Evolutionary conservation across 1,284 basidiomycete species (phyloP).

Genomic region (Ceratobasidium sp.): DNA sequence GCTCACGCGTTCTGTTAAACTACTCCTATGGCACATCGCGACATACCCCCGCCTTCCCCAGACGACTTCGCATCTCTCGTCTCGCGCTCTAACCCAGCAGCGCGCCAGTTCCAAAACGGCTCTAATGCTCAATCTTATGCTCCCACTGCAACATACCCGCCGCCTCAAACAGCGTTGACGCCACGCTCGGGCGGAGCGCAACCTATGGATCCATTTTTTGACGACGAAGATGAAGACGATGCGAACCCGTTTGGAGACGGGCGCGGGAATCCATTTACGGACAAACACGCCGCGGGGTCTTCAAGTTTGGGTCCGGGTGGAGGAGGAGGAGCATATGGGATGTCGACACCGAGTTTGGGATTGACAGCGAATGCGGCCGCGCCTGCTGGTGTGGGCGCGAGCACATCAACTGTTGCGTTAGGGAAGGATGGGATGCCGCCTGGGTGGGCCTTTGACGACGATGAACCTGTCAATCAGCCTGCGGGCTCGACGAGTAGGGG

Average conservation of each 20-base stretch:
- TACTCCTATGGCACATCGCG: conserved; percentile 24
- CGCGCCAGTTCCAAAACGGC: conserved; percentile 30
- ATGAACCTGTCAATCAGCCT: conserved; percentile 43
- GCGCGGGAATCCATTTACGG: conserved; percentile 35
- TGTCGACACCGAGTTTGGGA: conserved; percentile 44
- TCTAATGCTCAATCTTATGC: conserved; percentile 21
- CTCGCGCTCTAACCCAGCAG: conserved; percentile 46
- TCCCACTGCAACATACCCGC: conserved; percentile 32
- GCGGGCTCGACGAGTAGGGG: conserved; percentile 7
- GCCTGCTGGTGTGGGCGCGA: conserved; percentile 43
- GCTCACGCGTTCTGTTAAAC: neutral
- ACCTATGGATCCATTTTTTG: conserved; percentile 47
- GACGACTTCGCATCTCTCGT: conserved; percentile 47
- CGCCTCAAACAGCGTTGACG: conserved; percentile 38
- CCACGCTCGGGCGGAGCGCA: conserved; percentile 29
- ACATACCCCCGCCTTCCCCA: conserved; percentile 30
- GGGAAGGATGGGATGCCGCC: conserved; percentile 42
- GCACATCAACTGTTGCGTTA: conserved; percentile 35
- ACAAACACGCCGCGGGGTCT: conserved; percentile 27
- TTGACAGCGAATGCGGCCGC: conserved; percentile 43
- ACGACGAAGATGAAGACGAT: conserved; percentile 46
- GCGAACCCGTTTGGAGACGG: conserved; percentile 41
- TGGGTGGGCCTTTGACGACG: conserved; percentile 46
- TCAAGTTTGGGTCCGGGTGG: too few species aligned
- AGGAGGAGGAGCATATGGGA: conserved; percentile 24